Base-by-base conservation (phyloP, 176 grass and related monocot species). In the Calamus simplicifolius region DNA sequence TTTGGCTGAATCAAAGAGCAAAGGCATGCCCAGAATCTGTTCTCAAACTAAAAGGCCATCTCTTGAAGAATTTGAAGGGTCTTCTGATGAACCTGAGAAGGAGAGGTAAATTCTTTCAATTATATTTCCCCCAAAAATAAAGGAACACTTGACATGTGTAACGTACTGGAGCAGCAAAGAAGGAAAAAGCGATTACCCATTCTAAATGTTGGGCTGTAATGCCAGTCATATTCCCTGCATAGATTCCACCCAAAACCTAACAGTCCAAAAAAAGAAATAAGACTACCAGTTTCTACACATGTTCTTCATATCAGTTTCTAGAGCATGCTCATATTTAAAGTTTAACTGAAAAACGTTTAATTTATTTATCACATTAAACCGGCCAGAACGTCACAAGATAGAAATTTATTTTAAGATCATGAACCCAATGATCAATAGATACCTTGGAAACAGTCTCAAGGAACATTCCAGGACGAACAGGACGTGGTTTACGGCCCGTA, bases 191-290 rank as follows among this genome's bases (percentile, higher is more conserved):
- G 15, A 25, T 63, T 49, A 96, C 92, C 92, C 92, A 97, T 88
- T 97, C 87, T 57, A 97, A 54, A 75, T 97, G 92, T 60, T 97
- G 92, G 51, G 83, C 92, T 57, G 92, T 91, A 68, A 97, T 86
- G 18, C 92, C 92, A 49, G 83, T 90, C 58, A 70, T 73, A 27
- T 88, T 90, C 51, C 62, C 85, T 51, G 81, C 66, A 66, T 91
- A 90, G 54, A 96, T 69, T 23, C 87, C 92, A 62, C 92, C 84
- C 35, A 97, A 70, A 43, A 97, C 83, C 92, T 97, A 75, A 30
- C 30, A 83, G 12, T 43, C 10, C 35, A 28, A 35, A 3, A 49
- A 43, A 43, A 43, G 10, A 43, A 43, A 43, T 43, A 12, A 43
- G 35, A 43, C 10, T 43, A 10, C 35, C 35, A 43, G 35, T 43